These are phyloP conservation scores for Eucalyptus regnans DNA, from an alignment of 345 rosid genomes.

Conservation along the genomic window DNA sequence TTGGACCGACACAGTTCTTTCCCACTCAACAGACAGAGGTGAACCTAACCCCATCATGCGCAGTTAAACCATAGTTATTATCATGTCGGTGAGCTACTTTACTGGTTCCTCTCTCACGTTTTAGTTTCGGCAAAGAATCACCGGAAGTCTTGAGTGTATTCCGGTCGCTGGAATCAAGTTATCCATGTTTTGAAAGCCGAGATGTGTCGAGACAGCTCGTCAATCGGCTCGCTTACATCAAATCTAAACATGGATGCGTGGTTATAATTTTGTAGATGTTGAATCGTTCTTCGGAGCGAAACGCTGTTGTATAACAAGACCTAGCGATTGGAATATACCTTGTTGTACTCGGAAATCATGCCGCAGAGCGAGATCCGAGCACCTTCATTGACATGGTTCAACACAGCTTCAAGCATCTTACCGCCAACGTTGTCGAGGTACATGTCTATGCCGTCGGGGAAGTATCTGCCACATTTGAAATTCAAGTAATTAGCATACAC, in stretches of 20 bases:
- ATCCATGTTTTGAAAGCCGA: neutral
- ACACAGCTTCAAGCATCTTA: conserved; percentile 41
- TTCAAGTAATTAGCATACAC: neutral
- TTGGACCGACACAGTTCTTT: neutral
- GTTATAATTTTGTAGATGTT: neutral
- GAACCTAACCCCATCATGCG: neutral
- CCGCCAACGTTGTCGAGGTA: conserved; percentile 47
- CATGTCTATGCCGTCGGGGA: conserved; percentile 31
- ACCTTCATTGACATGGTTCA: conserved; percentile 23
- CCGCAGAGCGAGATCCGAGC: conserved; percentile 27
- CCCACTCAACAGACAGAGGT: neutral
- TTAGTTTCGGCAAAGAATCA: neutral
- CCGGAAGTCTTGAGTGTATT: neutral
- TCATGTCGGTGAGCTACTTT: neutral
- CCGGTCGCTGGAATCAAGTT: neutral
- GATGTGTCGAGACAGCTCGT: neutral
- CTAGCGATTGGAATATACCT: neutral
- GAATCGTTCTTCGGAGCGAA: neutral
- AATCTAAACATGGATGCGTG: neutral
- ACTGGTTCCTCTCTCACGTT: neutral
- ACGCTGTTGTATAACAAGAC: neutral
- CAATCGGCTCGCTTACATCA: neutral
- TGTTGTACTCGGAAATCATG: conserved; percentile 38
- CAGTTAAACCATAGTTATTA: neutral
- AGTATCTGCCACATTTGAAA: conserved; percentile 6